phyloP scores from a whole-genome alignment of 805 yeast species.

The Pichia heedii region DNA sequence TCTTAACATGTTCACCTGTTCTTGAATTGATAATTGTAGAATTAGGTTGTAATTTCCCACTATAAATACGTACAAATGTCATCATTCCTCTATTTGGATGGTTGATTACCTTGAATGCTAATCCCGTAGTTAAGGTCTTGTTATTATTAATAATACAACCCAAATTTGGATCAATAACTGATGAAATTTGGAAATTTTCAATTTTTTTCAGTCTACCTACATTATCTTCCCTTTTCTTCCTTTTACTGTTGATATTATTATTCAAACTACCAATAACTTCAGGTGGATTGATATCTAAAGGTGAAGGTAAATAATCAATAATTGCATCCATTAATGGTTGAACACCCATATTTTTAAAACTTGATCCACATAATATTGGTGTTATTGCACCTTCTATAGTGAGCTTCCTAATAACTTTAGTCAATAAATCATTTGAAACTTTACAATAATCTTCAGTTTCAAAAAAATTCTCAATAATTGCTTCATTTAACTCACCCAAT shows the following conservation, averaged over 20 bases:
- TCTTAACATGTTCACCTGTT: conserved; percentile 55
- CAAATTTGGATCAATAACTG: conserved; percentile 29
- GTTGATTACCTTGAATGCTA: conserved; percentile 86
- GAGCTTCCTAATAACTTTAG: conserved; percentile 50
- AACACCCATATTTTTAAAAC: conserved; percentile 87
- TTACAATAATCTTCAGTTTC: conserved; percentile 65
- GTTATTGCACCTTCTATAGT: conserved; percentile 50
- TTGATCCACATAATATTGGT: conserved; percentile 89
- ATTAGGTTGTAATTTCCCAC: conserved; percentile 63
- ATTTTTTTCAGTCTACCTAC: conserved; percentile 3
- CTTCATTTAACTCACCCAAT: conserved; percentile 74
- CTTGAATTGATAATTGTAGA: conserved; percentile 58
- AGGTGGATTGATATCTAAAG: conserved; percentile 54
- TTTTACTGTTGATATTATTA: conserved; percentile 12
- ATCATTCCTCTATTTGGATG: conserved; percentile 77
- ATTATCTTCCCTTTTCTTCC: conserved; percentile 12
- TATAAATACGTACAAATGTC: conserved; percentile 81
- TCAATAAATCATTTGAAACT: conserved; percentile 49
- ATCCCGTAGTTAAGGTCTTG: conserved; percentile 58
- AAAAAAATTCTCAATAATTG: conserved; percentile 64
- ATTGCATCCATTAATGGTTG: conserved; percentile 89
- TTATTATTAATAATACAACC: conserved; percentile 51
- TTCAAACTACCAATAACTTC: conserved; percentile 29
- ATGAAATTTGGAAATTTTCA: conserved; percentile 18
- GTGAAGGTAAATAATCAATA: conserved; percentile 72